Evolutionary conservation across 495 filamentous ascomycete species (phyloP).

Genomic region (Xylaria intraflava): DNA sequence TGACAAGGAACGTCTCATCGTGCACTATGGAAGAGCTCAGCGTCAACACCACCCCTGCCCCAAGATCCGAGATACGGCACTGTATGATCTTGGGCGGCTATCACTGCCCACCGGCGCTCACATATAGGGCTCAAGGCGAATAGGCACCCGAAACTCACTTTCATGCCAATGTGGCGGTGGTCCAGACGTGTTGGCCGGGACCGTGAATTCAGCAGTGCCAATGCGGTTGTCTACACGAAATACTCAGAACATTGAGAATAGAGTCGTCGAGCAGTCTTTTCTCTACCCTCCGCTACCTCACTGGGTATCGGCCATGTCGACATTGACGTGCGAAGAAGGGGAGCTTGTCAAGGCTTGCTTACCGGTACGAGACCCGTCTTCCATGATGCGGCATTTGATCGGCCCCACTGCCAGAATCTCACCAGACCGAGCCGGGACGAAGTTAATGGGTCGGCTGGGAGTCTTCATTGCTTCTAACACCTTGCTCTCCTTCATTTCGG

Average conservation of each 20-base stretch:
- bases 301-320: too few relatives aligned
- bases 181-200: conserved; percentile 41
- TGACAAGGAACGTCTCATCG: conserved; percentile 51
- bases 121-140: too few relatives aligned
- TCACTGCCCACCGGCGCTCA: not conserved
- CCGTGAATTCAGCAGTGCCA: conserved; percentile 38
- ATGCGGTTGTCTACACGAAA: conserved; percentile 43
- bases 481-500: conserved; percentile 5
- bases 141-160: too few relatives aligned
- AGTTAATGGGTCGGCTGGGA: conserved; percentile 26
- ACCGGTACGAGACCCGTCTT: conserved; percentile 31
- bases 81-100: too few relatives aligned
- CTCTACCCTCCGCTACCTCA: too few relatives aligned
- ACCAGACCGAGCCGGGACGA: conserved; percentile 30
- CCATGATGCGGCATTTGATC: conserved; percentile 39
- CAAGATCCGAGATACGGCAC: not conserved
- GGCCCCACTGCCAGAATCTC: conserved; percentile 33
- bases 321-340: too few relatives aligned
- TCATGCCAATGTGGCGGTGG: conserved; percentile 34
- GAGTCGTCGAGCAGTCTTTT: not conserved
- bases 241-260: not conserved
- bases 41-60: conserved; percentile 34
- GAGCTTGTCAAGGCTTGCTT: not conserved
- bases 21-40: conserved; percentile 36
- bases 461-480: conserved; percentile 7